phyloP scores from a whole-genome alignment of 73 alveolate species.

The Paramecium octaurelia region DNA sequence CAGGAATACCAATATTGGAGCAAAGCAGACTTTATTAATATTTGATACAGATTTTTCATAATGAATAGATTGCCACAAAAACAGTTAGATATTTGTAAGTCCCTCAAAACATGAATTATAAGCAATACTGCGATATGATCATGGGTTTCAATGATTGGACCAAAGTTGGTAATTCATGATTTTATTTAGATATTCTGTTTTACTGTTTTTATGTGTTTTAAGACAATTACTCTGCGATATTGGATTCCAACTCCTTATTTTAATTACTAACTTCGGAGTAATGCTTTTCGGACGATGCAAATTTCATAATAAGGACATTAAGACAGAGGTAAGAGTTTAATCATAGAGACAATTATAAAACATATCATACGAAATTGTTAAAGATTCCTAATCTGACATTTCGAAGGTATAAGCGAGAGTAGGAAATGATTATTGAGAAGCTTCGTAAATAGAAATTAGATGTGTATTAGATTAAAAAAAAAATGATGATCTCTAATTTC shows the following conservation, averaged over 20 bases:
- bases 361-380: not conserved
- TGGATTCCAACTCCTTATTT: not conserved
- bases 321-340: not conserved
- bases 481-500: not conserved
- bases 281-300: conserved; percentile 7
- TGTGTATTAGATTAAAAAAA: not conserved
- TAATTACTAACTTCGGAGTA: not conserved
- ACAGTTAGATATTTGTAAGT: not conserved
- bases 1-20: not conserved
- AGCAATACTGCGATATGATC: not conserved
- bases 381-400: not conserved
- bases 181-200: not conserved
- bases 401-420: not conserved
- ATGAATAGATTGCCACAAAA: not conserved
- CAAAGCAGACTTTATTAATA: not conserved
- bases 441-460: not conserved
- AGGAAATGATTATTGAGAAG: not conserved
- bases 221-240: not conserved
- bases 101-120: not conserved
- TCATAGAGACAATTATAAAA: not conserved
- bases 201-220: not conserved
- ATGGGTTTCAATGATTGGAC: not conserved
- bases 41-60: not conserved
- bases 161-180: not conserved
- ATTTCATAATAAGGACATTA: not conserved